phyloP scores from a whole-genome alignment of 306 rosid species.

The Hylodesmum podocarpum region DNA sequence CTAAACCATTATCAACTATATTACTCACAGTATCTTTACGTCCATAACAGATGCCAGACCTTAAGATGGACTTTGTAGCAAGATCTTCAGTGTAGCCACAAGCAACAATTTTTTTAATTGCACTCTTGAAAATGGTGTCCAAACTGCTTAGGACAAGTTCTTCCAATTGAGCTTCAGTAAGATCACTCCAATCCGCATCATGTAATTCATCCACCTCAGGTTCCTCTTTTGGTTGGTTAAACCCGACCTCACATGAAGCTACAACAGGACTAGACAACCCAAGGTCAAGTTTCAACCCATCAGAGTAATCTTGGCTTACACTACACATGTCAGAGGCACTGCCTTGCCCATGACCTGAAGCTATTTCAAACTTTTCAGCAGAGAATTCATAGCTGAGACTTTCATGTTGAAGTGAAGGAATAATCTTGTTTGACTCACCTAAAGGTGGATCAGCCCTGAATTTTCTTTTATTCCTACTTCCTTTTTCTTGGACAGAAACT shows the following conservation, averaged over 20 bases:
- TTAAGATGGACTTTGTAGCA: slow-evolving; percentile 70
- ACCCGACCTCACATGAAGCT: slow-evolving; percentile 45
- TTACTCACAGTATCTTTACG: slow-evolving; percentile 79
- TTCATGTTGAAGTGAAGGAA: slow-evolving; percentile 58
- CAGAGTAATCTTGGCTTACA: slow-evolving; percentile 55
- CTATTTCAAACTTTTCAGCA: slow-evolving; percentile 70
- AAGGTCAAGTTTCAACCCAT: slow-evolving; percentile 81
- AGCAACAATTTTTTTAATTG: slow-evolving; percentile 64
- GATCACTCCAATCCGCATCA: slow-evolving; percentile 87
- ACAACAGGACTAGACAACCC: slow-evolving; percentile 56
- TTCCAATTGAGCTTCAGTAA: slow-evolving; percentile 76
- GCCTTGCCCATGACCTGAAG: slow-evolving; percentile 46
- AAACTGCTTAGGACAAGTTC: slow-evolving; percentile 72
- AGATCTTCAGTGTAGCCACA: slow-evolving; percentile 80
- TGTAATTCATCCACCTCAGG: slow-evolving; percentile 60
- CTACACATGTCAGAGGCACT: slow-evolving; percentile 54
- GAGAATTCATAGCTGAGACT: slow-evolving; percentile 70
- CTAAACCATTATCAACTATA: slow-evolving; percentile 71
- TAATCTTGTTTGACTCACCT: slow-evolving; percentile 55
- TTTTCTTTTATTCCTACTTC: slow-evolving; percentile 90
- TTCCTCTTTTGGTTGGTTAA: slow-evolving; percentile 58
- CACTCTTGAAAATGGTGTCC: slow-evolving; percentile 71
- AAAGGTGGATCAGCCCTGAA: slow-evolving; percentile 90
- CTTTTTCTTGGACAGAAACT: slow-evolving; percentile 70
- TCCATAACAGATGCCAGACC: slow-evolving; percentile 87